phyloP scores from a whole-genome alignment of 1,284 basidiomycete species.

The Cryptococcus sp. region DNA sequence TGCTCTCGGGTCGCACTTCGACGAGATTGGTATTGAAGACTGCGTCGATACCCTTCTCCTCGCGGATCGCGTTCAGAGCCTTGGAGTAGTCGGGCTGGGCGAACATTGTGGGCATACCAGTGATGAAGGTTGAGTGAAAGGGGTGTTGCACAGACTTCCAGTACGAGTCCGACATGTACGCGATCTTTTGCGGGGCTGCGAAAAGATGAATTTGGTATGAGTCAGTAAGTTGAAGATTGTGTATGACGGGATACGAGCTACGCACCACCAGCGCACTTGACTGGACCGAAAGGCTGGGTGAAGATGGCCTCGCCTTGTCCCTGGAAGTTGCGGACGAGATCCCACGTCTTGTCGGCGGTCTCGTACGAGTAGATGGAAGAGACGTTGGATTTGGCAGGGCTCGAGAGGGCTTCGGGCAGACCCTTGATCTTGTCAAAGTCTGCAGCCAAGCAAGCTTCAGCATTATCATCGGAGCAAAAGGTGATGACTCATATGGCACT shows the following conservation, averaged over 20 bases:
- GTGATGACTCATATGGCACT: conserved; percentile 11
- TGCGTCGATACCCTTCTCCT: conserved; percentile 76
- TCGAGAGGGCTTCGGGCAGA: conserved; percentile 72
- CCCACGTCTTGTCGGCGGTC: conserved; percentile 84
- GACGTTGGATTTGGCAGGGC: conserved; percentile 72
- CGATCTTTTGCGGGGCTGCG: conserved; percentile 84
- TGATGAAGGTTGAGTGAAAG: conserved; percentile 79
- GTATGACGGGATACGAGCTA: not conserved
- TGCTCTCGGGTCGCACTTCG: conserved; percentile 67
- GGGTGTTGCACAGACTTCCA: conserved; percentile 55
- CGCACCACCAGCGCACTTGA: conserved; percentile 88
- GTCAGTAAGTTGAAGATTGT: not conserved
- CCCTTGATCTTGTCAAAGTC: conserved; percentile 74
- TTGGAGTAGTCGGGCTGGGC: conserved; percentile 81
- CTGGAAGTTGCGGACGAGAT: conserved; percentile 72
- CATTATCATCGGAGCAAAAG: not conserved
- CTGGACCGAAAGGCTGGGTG: conserved; percentile 90
- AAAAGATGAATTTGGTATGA: not conserved
- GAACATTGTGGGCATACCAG: conserved; percentile 94
- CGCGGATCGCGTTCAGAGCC: conserved; percentile 74
- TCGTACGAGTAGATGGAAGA: conserved; percentile 91
- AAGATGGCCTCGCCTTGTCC: conserved; percentile 79
- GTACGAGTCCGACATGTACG: conserved; percentile 78
- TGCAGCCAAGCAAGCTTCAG: conserved; percentile 9
- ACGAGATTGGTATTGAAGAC: conserved; percentile 83